Percentiles rank a stretch among this genome's conserved stretches.
phyloP scores from a whole-genome alignment of 208 protist genomes.

The Sergeia podlipaevii region DNA sequence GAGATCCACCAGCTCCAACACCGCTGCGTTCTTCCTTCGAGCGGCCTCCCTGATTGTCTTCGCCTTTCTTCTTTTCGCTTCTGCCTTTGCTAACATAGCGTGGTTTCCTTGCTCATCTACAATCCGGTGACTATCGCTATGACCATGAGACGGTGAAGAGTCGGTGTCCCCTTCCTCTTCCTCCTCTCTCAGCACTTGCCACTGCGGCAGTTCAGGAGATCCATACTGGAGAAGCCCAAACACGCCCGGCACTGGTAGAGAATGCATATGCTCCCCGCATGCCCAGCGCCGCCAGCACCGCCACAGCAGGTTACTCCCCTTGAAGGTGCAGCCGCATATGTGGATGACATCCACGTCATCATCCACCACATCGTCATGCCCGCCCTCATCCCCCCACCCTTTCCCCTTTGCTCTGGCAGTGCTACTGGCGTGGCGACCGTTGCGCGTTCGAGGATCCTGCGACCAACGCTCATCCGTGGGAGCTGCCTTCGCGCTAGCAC shows the following conservation, averaged over 20 bases:
- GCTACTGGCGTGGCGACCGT: not conserved
- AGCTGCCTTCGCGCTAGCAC: no score
- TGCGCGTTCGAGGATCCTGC: not conserved
- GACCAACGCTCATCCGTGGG: no score
- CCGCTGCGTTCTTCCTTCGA: not conserved
- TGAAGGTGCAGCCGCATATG: not conserved
- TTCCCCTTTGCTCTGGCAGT: not conserved
- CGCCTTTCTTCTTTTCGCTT: no score
- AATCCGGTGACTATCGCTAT: no score
- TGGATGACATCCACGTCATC: not conserved
- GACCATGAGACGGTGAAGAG: no score
- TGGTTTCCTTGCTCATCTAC: no score
- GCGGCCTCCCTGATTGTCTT: no score
- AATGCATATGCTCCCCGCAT: constrained; percentile 1
- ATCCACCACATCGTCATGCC: not conserved
- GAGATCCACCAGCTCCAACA: not conserved
- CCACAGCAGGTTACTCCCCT: not conserved
- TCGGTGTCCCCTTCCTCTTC: no score
- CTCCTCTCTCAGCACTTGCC: constrained; percentile 4
- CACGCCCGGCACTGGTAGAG: constrained; percentile 8
- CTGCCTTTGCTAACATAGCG: no score
- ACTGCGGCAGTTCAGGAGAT: constrained; percentile 12
- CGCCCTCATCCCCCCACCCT: not conserved
- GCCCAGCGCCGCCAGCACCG: not conserved
- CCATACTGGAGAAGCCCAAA: constrained; percentile 15